Conservation (phyloP, 371 early-diverging fungal species). For the Syncephalastrum monosporum region DNA sequence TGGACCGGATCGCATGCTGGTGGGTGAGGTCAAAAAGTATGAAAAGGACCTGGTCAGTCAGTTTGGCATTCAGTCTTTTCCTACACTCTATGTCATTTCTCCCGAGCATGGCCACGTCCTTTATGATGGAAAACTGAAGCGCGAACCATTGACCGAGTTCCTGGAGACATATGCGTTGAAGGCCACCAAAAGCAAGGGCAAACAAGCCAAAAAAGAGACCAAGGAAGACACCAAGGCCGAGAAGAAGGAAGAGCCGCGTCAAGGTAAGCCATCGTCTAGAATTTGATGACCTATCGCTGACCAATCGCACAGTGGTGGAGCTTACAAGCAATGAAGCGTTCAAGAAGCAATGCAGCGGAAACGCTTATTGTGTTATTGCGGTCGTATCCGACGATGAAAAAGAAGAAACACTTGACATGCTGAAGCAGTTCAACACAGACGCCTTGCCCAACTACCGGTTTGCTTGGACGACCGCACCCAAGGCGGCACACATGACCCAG, state of each 20-base stretch:
- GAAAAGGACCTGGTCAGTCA: constrained; percentile 48
- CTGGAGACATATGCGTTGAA: constrained; percentile 52
- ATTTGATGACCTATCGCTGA: neutral
- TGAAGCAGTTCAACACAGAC: constrained; percentile 46
- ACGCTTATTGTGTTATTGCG: constrained; percentile 58
- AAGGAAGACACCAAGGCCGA: neutral
- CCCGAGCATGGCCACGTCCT: constrained; percentile 29
- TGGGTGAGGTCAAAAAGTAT: constrained; percentile 72
- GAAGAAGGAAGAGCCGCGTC: constrained; percentile 14
- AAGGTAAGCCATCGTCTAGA: constrained; percentile 11
- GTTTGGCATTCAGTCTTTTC: constrained; percentile 60
- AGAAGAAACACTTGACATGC: constrained; percentile 47
- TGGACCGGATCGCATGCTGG: constrained; percentile 55
- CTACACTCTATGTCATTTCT: constrained; percentile 63
- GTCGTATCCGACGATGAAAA: constrained; percentile 62
- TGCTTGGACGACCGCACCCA: constrained; percentile 69
- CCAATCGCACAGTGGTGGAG: constrained; percentile 7
- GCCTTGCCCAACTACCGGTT: constrained; percentile 40
- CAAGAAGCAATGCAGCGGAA: constrained; percentile 8
- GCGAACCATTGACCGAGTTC: constrained; percentile 54
- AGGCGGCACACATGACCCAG: constrained; percentile 48
- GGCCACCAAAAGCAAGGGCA: constrained; percentile 11
- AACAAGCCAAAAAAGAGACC: constrained; percentile 9
- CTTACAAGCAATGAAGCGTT: constrained; percentile 2
- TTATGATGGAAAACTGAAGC: constrained; percentile 58